Evolutionary conservation across 2,329 filamentous ascomycete species (phyloP).

Genomic region (Hypoxylon sp.): DNA sequence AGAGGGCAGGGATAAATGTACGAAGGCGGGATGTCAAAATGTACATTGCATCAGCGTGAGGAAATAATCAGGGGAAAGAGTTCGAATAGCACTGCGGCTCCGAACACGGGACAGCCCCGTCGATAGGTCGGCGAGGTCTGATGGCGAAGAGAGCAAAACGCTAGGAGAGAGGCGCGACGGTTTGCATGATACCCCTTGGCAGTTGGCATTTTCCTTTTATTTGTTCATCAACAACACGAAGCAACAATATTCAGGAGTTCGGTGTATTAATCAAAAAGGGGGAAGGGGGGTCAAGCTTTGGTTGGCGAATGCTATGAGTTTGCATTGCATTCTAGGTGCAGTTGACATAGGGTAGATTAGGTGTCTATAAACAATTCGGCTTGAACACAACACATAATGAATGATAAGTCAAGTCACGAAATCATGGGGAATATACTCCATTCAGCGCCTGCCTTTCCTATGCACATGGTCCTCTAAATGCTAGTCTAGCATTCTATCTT

Average conservation of each 20-base stretch:
- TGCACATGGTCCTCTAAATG: background rate
- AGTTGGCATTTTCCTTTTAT: conserved; percentile 4
- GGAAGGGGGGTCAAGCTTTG: background rate
- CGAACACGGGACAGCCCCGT: no score
- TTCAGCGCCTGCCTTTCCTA: background rate
- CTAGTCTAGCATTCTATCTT: background rate
- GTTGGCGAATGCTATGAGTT: background rate
- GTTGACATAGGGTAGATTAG: background rate
- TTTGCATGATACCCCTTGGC: conserved; percentile 28
- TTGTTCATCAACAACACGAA: no score
- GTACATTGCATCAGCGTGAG: no score
- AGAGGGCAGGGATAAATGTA: no score
- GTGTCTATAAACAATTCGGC: background rate
- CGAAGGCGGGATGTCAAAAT: no score
- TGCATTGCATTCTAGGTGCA: background rate
- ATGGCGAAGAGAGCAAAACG: no score
- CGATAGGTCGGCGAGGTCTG: no score
- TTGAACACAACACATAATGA: no score
- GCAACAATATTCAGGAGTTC: background rate
- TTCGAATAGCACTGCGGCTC: no score
- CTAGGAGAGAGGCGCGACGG: conserved; percentile 6
- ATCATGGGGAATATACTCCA: no score
- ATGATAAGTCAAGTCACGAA: no score
- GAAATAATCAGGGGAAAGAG: no score
- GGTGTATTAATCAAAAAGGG: background rate